phyloP scores from a whole-genome alignment of 257 asterid genomes.

The Lantana camara region DNA sequence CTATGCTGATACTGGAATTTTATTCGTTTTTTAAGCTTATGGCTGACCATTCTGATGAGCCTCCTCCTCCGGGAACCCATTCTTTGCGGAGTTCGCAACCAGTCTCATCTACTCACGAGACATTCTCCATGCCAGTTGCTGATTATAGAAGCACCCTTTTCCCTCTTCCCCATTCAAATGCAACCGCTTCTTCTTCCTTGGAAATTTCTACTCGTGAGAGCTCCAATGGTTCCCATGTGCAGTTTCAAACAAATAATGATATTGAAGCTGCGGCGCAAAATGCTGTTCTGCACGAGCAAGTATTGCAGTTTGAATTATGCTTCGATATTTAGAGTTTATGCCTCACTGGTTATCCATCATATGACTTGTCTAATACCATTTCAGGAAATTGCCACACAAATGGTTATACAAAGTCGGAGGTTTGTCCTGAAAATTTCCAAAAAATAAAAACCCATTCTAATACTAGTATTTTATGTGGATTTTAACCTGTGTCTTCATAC shows the following conservation, averaged over 20 bases:
- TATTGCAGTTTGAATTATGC: constrained; percentile 32
- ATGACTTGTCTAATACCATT: constrained; percentile 29
- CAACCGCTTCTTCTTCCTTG: too few relatives aligned
- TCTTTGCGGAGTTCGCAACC: constrained; percentile 33
- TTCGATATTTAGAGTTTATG: constrained; percentile 17
- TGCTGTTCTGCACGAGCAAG: constrained; percentile 90
- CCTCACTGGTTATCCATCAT: constrained; percentile 20
- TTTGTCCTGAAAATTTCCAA: constrained; percentile 38
- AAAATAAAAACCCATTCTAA: not conserved
- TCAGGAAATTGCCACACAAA: constrained; percentile 89
- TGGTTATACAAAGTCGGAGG: constrained; percentile 85
- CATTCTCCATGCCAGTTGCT: too few relatives aligned
- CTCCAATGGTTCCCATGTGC: constrained; percentile 39
- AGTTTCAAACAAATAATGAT: constrained; percentile 42
- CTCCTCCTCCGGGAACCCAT: constrained; percentile 53
- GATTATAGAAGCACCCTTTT: too few relatives aligned
- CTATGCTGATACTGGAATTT: constrained; percentile 16
- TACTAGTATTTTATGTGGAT: constrained; percentile 8
- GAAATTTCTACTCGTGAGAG: constrained; percentile 31
- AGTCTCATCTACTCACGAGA: constrained; percentile 33
- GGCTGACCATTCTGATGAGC: constrained; percentile 52
- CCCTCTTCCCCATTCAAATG: too few relatives aligned
- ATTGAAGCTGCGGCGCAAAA: constrained; percentile 77
- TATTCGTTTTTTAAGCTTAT: constrained; percentile 38
- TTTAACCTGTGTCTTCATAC: constrained; percentile 22